Base-by-base conservation (phyloP, 768 basidiomycete species). In the Calocybe gangraenosa region DNA sequence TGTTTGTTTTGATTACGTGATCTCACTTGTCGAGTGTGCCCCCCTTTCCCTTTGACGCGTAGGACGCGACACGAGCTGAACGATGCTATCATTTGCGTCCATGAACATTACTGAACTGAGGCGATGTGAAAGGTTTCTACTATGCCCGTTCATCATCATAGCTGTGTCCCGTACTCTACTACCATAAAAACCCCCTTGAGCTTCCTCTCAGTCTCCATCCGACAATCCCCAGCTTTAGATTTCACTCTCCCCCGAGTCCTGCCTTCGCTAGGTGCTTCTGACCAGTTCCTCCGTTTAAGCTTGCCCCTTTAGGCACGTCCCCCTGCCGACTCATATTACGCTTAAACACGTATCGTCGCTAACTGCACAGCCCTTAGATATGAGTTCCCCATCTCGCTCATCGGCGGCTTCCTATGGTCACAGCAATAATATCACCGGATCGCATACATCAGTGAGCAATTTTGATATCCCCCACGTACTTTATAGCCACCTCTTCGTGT, bases 331-430 rank as follows among this genome's bases (percentile, higher is more conserved):
- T 21, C n/a, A 21, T 22, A 22, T 33, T 37, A 21, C 8, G 25
- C 22, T 22, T 25, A 37, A 35, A 34, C 22, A 10, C 33, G 40
- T 45, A 32, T 41, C 31, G 45, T 51, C 41, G 36, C 46, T 40
- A 49, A 22, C 41, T 39, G 37, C 54, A 52, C 51, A 58, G 54
- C 52, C 51, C 48, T 43, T 11, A 8, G 5, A 35, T 11, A 47
- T 56, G 52, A 41, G 41, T 34, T 48, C 42, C 40, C 36, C 37
- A 25, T 50, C 49, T 33, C 44, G n/a, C 34, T 37, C 40, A 33
- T 23, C 47, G 34, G 33, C 42, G 34, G 30, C 41, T n/a, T n/a
- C n/a, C n/a, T n/a, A n/a, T 15, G 37, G 41, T 44, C 51, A 38
- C 30, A 17, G 42, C 38, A 53, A 22, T 49, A 53, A 43, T 43